phyloP scores from a whole-genome alignment of 768 basidiomycete genomes.

The Xerocomellus amylosporus region DNA sequence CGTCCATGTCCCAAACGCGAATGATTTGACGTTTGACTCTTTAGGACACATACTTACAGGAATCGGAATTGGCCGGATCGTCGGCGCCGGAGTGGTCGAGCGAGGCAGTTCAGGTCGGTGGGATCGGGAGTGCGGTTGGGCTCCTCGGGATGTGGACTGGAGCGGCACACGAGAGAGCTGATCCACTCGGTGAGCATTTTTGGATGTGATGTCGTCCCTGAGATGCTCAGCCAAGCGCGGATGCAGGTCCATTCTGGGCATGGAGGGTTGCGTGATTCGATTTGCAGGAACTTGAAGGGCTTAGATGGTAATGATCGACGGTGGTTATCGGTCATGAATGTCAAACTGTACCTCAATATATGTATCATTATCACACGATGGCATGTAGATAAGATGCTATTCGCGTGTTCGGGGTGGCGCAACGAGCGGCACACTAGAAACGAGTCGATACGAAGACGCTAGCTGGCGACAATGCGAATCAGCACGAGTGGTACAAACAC shows the following conservation, averaged over 20 bases:
- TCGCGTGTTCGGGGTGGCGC: no score
- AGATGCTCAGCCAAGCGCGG: not conserved
- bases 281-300: not conserved
- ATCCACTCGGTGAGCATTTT: constrained; percentile 40
- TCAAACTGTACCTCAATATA: not conserved
- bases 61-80: constrained; percentile 32
- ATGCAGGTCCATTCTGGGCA: constrained; percentile 41
- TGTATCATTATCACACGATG: not conserved
- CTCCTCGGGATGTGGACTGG: constrained; percentile 58
- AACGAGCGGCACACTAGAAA: not conserved
- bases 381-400: no score
- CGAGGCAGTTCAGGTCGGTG: constrained; percentile 58
- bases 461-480: not conserved
- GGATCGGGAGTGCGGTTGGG: constrained; percentile 50
- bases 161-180: constrained; percentile 41
- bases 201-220: not conserved
- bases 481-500: not conserved
- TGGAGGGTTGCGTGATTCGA: constrained; percentile 39
- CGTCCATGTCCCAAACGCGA: not conserved
- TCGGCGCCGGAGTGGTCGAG: constrained; percentile 46
- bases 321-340: not conserved
- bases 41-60: constrained; percentile 28
- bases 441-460: not conserved
- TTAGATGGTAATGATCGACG: not conserved
- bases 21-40: not conserved